Base-by-base conservation (phyloP, 2,329 filamentous ascomycete species). In the Aspergillus phoenicis region DNA sequence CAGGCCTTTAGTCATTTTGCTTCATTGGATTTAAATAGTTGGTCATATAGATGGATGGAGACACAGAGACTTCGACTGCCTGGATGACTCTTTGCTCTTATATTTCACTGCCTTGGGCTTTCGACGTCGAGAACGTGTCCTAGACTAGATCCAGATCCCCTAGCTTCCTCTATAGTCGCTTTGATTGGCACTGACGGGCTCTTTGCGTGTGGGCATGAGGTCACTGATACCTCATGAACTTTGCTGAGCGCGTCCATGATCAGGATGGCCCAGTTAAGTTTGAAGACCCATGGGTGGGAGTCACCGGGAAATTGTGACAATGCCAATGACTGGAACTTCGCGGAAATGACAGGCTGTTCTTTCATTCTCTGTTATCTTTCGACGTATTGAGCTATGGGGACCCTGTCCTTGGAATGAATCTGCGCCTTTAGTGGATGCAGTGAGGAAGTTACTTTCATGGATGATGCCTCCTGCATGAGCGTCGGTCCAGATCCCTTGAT, bases 191-290 rank as follows among this genome's bases (percentile, higher is more conserved):
- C 11, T 15, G 33, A 36, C 33, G 5, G 11, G 11, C 28, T 30
- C 28, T 15, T 36, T 6, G 33, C 11, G 10, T 13, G 33, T 2
- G 11, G 33, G 13, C 4, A 10, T 51, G 47, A 51, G 47, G 47
- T 51, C 47, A 51, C n/a, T 8, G 24, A 28, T 30, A 51, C 47
- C 26, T 51, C 47, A 51, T 51, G 15, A 51, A 28, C n/a, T 6
- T 4, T 28, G 47, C n/a, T 10, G 8, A n/a, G 45, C 11, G 22
- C 17, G 47, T 17, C 8, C 3, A 30, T 17, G 8, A 15, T 4
- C 24, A 33, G 7, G 15, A 28, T 17, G 47, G 8, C 26, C 3
- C 3, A 8, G 26, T 45, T 20, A 26, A 30, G 28, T 51, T 51
- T 30, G 24, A 10, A 4, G 47, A 17, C 47, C 47, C 47, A 17